Percentiles rank a stretch among this genome's conserved stretches.
phyloP scores from a whole-genome alignment of 805 yeast species.

The Sugiyamaella valdiviana region DNA sequence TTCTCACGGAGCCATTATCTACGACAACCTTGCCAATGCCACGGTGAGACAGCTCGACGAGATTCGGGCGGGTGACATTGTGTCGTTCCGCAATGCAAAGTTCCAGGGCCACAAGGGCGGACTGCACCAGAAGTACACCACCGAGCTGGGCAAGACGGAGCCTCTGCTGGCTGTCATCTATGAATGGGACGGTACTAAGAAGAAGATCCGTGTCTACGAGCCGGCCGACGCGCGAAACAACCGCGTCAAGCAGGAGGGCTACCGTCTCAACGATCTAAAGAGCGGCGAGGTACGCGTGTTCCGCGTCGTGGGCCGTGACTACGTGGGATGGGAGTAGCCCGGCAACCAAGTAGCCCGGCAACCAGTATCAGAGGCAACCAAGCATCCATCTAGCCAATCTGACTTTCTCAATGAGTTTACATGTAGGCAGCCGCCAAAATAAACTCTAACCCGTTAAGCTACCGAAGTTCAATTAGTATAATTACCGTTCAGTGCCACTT shows the following conservation, averaged over 20 bases:
- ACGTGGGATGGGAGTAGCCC: constrained; percentile 55
- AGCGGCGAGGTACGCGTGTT: constrained; percentile 75
- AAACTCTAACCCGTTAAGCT: background rate
- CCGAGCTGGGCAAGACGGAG: constrained; percentile 53
- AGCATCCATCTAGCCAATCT: too few relatives aligned
- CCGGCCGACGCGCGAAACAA: constrained; percentile 17
- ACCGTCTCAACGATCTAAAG: constrained; percentile 65
- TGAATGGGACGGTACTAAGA: constrained; percentile 68
- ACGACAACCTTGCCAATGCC: constrained; percentile 47
- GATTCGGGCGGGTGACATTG: constrained; percentile 76
- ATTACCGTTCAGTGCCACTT: too few relatives aligned
- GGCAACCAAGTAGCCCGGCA: background rate
- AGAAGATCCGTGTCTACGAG: constrained; percentile 33
- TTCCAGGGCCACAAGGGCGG: constrained; percentile 60
- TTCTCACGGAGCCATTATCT: constrained; percentile 69
- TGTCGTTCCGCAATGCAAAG: constrained; percentile 67
- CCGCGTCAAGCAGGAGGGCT: constrained; percentile 52
- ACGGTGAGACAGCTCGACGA: constrained; percentile 50
- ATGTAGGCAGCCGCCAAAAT: too few relatives aligned
- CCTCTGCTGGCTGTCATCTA: constrained; percentile 57
- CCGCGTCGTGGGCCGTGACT: constrained; percentile 68
- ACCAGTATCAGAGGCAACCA: too few relatives aligned
- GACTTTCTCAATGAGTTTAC: too few relatives aligned
- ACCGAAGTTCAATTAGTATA: too few relatives aligned
- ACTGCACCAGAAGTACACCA: constrained; percentile 48